These are phyloP conservation scores for Cercophora samala DNA, from an alignment of 495 filamentous ascomycete species.

Conservation along the genomic window DNA sequence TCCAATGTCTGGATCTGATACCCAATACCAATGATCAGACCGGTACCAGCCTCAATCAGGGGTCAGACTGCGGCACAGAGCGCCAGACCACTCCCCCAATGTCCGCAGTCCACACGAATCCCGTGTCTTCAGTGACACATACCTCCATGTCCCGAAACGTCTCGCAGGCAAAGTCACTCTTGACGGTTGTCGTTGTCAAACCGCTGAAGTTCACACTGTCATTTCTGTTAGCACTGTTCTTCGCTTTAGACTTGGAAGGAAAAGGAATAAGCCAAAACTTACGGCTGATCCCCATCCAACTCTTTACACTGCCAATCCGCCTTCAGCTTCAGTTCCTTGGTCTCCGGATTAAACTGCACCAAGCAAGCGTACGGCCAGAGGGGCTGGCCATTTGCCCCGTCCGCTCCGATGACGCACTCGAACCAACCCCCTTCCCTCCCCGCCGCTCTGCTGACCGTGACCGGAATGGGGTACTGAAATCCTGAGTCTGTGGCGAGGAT, in stretches of 20 bases:
- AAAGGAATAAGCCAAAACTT: slow-evolving; percentile 13
- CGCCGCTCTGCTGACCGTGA: slow-evolving; percentile 13
- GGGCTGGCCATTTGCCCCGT: slow-evolving; percentile 20
- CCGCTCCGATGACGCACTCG: slow-evolving; percentile 19
- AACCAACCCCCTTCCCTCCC: slow-evolving; percentile 20
- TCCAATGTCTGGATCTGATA: neutral
- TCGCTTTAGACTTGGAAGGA: neutral
- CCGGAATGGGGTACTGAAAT: slow-evolving; percentile 27
- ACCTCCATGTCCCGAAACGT: neutral
- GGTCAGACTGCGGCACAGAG: neutral
- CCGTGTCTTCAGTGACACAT: neutral
- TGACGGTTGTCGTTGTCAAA: slow-evolving; percentile 22
- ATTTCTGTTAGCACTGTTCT: neutral
- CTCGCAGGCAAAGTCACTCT: neutral
- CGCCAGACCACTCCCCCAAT: neutral
- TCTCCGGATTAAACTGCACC: slow-evolving; percentile 20
- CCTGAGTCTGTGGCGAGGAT: slow-evolving; percentile 23
- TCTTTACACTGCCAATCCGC: slow-evolving; percentile 33
- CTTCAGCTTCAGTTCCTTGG: slow-evolving; percentile 22
- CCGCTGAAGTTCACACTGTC: slow-evolving; percentile 28
- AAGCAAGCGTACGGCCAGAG: slow-evolving; percentile 28
- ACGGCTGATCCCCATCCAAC: slow-evolving; percentile 29
- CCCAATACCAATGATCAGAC: neutral
- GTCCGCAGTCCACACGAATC: neutral
- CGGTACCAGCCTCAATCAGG: neutral